These are phyloP conservation scores for Arxiozyma slooffiae DNA, from an alignment of 1,139 yeast species.

Conservation along the genomic window DNA sequence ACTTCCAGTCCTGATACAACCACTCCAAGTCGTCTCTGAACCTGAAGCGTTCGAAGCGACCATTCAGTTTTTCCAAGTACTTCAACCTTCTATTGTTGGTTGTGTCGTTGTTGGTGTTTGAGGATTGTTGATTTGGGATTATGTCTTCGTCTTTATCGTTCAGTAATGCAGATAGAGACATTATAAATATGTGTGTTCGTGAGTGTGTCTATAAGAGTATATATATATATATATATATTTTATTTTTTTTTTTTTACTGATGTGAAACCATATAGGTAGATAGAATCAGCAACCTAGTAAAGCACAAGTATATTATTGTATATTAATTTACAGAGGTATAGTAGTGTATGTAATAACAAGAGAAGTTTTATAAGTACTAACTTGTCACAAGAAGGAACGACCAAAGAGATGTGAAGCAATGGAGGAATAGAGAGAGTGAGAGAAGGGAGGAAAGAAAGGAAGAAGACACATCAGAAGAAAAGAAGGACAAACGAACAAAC, in stretches of 20 bases:
- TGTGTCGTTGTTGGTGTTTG: not conserved
- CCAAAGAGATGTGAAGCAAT: too few relatives aligned
- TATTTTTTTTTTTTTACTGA: too few relatives aligned
- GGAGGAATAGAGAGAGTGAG: not conserved
- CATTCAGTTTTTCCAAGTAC: constrained; percentile 16
- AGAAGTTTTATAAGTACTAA: too few relatives aligned
- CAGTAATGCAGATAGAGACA: constrained; percentile 24
- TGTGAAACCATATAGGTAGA: too few relatives aligned
- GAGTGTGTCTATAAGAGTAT: not conserved
- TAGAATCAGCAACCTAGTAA: too few relatives aligned
- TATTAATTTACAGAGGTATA: too few relatives aligned
- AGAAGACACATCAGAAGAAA: too few relatives aligned
- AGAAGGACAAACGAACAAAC: not conserved
- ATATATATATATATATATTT: too few relatives aligned
- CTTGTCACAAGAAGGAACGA: too few relatives aligned
- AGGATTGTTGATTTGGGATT: not conserved
- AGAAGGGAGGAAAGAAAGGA: too few relatives aligned
- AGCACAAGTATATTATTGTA: too few relatives aligned
- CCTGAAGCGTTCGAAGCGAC: constrained; percentile 15
- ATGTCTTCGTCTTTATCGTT: constrained; percentile 20
- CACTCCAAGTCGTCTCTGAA: constrained; percentile 23
- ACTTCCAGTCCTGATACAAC: constrained; percentile 30
- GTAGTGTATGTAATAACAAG: too few relatives aligned
- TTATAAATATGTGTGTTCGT: constrained; percentile 1
- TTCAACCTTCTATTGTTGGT: not conserved